Evolutionary conservation across 352 stramenopile genomes (phyloP), one percentile per base, ranked within the genome.

Genomic region (Halophytophthora polymorphica): DNA sequence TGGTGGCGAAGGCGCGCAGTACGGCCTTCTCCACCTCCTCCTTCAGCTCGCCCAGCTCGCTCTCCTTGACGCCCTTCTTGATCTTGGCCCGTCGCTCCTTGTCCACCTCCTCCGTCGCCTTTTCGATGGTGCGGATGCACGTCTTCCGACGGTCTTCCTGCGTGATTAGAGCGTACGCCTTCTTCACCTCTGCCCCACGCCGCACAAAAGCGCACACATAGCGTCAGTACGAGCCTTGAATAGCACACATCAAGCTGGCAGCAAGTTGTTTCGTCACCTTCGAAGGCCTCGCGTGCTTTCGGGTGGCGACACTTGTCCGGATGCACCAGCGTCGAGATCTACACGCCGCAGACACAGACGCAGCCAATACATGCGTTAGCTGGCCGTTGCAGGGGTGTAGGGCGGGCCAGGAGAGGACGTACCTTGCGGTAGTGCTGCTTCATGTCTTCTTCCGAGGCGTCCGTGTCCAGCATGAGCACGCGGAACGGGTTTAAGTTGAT

Each of bases 341-440:
- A 25, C 25, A 53, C 33, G 28, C 7, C 18, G 33, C 28, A 39
- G 23, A n/a, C 34, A 45, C n/a, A 14, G 53, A 31, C 4, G 4
- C 25, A 31, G 25, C 25, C 25, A 31, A 8, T 8, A 8, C 25
- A 8, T 10, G 7, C 29, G 22, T 19, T 17, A 25, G 18, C 34
- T 3, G 8, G 25, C 25, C 4, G 25, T 31, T 4, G 25, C 25
- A 31, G 25, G 4, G 25, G 25, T 10, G 25, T 8, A 8, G 4
- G 25, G 25, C 4, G 8, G 25, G 4, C 8, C 25, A 31, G 4
- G 8, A 31, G 25, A 31, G 25, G 25, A 8, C 25, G 25, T 43
- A 88, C 83, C 70, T 96, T 96, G 45, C 84, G 76, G 38, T 96
- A 96, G 66, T 93, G 84, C 69, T 95, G 84, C 58, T 93, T 93